Percentiles rank a stretch among this genome's conserved stretches.
phyloP scores from a whole-genome alignment of 345 rosid species.

The Nephelium lappaceum region DNA sequence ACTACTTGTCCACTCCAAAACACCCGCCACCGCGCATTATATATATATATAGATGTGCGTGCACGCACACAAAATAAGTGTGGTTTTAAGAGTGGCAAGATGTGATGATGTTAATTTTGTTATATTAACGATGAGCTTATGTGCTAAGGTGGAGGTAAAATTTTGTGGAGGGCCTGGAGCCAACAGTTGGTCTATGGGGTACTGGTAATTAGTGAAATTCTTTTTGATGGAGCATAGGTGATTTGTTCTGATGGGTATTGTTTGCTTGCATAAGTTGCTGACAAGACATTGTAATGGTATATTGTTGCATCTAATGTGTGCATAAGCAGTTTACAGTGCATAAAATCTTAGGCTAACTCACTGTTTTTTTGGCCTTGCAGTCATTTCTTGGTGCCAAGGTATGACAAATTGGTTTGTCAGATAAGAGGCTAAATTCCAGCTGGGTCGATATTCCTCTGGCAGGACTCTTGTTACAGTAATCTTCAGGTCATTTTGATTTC shows the following conservation, averaged over 20 bases:
- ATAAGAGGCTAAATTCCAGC: slow-evolving; percentile 9
- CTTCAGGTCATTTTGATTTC: slow-evolving; percentile 35
- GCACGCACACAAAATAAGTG: too few relatives aligned
- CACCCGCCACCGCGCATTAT: background rate
- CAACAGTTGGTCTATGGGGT: too few relatives aligned
- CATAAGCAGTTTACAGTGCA: background rate
- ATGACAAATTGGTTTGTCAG: slow-evolving; percentile 29
- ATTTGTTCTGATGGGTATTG: background rate
- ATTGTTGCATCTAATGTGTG: background rate
- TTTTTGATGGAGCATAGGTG: background rate
- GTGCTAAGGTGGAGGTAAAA: too few relatives aligned
- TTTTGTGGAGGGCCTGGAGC: too few relatives aligned
- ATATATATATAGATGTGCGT: too few relatives aligned
- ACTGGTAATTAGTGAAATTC: too few relatives aligned
- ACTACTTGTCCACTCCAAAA: background rate
- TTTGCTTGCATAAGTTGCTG: background rate
- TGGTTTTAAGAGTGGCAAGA: too few relatives aligned
- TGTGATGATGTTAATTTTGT: too few relatives aligned
- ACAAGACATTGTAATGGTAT: background rate
- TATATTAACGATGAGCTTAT: too few relatives aligned
- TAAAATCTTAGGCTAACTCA: slow-evolving; percentile 4
- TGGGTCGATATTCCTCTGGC: slow-evolving; percentile 14
- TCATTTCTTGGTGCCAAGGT: slow-evolving; percentile 56
- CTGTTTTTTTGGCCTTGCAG: slow-evolving; percentile 32
- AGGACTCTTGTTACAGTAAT: slow-evolving; percentile 22